Base-by-base conservation (phyloP, 2,329 filamentous ascomycete genomes). In the Hawksworthiomyces lignivorus region DNA sequence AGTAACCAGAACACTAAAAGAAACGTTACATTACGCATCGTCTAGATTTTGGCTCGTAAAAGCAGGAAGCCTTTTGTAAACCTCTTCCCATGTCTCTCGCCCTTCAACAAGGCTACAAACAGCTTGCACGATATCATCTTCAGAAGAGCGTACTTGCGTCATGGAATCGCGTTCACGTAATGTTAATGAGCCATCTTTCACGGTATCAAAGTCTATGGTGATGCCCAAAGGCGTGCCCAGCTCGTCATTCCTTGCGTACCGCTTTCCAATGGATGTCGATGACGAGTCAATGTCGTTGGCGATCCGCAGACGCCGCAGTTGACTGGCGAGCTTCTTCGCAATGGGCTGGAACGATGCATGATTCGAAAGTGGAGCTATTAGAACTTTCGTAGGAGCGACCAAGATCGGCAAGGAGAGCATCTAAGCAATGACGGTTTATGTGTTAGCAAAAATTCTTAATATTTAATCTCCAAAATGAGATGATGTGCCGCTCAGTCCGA, bases 181-280 rank as follows among this genome's bases (percentile, higher is more conserved):
- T 1, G 90, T 97, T 58, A 94, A 77, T 7, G 84, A 84, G 59
- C 78, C 78, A 61, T 96, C 88, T 64, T 94, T 80, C 52, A 95
- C 70, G 36, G 87, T 94, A 70, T 97, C 86, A 75, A 96, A 97
- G 63, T 97, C 90, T 46, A 97, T 78, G 0, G 90, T 97, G 62
- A 97, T 82, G 59, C 88, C 90, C 50, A 96, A 82, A 7, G 90
- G 87, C 33, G 92, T 97, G 56, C 90, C 92, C 46, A 96, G 77
- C 68, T 97, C 90, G 63, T 97, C 90, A 61, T 96, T 96, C 55
- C 92, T 82, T 59, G 84, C 80, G 65, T 94, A 97, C 41, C 90
- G 84, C 73, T 94, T 95, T 60, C 90, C 90, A 54, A 97, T 97
- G 49, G 82, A 88, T 48, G 89, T 88, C 21, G 84, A 87, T 12